phyloP scores from a whole-genome alignment of 371 early-diverging fungal genomes.

The Rhizopus stolonifer region DNA sequence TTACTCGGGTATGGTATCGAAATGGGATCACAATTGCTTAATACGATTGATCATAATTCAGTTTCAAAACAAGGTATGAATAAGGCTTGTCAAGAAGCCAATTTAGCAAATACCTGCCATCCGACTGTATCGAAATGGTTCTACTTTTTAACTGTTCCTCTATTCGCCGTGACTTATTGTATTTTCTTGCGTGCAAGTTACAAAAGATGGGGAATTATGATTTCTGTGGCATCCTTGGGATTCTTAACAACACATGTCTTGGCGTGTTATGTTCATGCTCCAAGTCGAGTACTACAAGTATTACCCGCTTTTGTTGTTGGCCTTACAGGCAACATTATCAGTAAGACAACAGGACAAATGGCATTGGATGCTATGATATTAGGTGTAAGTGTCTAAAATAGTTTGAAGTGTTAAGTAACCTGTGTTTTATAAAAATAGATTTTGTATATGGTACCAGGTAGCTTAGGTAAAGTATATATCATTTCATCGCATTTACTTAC shows the following conservation, averaged over 20 bases:
- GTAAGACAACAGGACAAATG: constrained; percentile 53
- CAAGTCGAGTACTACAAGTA: constrained; percentile 43
- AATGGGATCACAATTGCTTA: constrained; percentile 62
- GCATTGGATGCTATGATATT: constrained; percentile 57
- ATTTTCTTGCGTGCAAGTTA: constrained; percentile 42
- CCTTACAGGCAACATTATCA: constrained; percentile 52
- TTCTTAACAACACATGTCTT: constrained; percentile 39
- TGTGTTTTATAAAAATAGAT: constrained; percentile 7
- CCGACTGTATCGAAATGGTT: constrained; percentile 27
- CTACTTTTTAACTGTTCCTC: constrained; percentile 38
- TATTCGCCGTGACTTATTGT: constrained; percentile 47
- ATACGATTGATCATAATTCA: constrained; percentile 34
- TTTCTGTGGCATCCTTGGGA: constrained; percentile 34
- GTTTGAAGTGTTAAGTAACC: not conserved
- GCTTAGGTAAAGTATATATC: constrained; percentile 35
- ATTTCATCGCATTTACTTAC: not conserved
- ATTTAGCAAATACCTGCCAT: constrained; percentile 24
- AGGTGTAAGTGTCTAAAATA: constrained; percentile 32
- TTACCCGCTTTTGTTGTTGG: constrained; percentile 60
- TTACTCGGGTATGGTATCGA: constrained; percentile 78
- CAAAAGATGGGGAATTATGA: constrained; percentile 43
- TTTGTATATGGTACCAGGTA: constrained; percentile 59
- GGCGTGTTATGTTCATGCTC: constrained; percentile 46
- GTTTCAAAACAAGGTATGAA: constrained; percentile 15
- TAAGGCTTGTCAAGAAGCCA: constrained; percentile 17